Percentiles rank a stretch among this genome's conserved stretches.
These are phyloP conservation scores for Aspergillus tanneri DNA, from an alignment of 2,329 filamentous ascomycete genomes.

Conservation along the genomic window DNA sequence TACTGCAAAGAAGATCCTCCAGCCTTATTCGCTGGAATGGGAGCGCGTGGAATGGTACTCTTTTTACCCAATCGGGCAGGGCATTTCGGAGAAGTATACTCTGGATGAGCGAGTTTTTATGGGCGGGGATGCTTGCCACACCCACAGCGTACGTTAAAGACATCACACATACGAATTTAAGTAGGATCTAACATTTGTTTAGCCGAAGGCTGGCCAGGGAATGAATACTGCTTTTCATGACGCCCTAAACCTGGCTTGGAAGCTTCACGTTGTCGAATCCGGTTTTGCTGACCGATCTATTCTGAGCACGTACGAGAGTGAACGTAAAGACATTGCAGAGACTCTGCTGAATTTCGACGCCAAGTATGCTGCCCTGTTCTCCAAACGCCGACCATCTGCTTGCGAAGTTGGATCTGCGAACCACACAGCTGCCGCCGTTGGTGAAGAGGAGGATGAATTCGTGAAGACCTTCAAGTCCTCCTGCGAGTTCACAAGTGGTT, in stretches of 20 bases:
- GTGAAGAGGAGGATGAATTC: constrained; percentile 64
- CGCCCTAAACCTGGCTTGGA: constrained; percentile 90
- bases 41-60: constrained; percentile 66
- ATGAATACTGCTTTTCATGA: constrained; percentile 62
- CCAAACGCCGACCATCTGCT: constrained; percentile 69
- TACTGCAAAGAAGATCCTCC: constrained; percentile 58
- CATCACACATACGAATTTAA: neutral
- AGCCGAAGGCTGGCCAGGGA: constrained; percentile 64
- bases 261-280: constrained; percentile 84
- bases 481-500: constrained; percentile 90
- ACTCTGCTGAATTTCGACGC: constrained; percentile 82
- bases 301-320: constrained; percentile 80
- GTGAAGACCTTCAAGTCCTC: constrained; percentile 86
- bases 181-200: constrained; percentile 15
- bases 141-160: constrained; percentile 49
- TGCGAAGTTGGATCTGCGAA: constrained; percentile 70
- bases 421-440: constrained; percentile 27
- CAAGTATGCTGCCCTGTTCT: constrained; percentile 87
- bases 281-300: constrained; percentile 75
- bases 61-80: constrained; percentile 65
- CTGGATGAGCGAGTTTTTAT: constrained; percentile 65
- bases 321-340: constrained; percentile 82
- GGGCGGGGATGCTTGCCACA: constrained; percentile 65
- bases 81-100: constrained; percentile 64
- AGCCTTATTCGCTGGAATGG: constrained; percentile 62